These are phyloP conservation scores for Mycena epipterygia DNA, from an alignment of 768 basidiomycete species.

Conservation along the genomic window DNA sequence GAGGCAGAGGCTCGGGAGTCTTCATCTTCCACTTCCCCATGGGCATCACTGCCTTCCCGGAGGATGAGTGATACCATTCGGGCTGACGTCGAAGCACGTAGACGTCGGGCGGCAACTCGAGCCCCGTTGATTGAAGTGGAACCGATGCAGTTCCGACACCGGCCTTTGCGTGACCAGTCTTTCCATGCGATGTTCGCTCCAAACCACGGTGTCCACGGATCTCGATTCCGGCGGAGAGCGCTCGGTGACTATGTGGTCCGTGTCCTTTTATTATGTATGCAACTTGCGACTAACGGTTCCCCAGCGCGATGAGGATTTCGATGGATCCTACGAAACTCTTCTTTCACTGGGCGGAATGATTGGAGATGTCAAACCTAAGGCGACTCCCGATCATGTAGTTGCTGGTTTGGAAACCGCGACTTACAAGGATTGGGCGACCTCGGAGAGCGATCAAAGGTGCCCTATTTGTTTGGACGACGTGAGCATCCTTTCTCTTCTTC, in stretches of 20 bases:
- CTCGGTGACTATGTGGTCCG: slow-evolving; percentile 64
- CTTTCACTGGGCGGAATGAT: slow-evolving; percentile 69
- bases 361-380: slow-evolving; percentile 77
- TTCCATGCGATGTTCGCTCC: slow-evolving; percentile 32
- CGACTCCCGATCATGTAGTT: slow-evolving; percentile 74
- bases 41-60: slow-evolving; percentile 35
- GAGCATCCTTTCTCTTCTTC: slow-evolving; percentile 45
- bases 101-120: slow-evolving; percentile 8
- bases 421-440: slow-evolving; percentile 78
- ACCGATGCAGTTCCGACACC: slow-evolving; percentile 19
- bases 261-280: neutral
- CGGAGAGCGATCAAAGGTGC: slow-evolving; percentile 79
- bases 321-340: slow-evolving; percentile 80
- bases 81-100: slow-evolving; percentile 9
- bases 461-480: slow-evolving; percentile 91
- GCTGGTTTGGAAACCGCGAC: slow-evolving; percentile 68
- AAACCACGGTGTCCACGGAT: slow-evolving; percentile 1
- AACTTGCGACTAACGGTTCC: slow-evolving; percentile 22
- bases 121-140: slow-evolving; percentile 3
- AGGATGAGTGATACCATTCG: slow-evolving; percentile 4
- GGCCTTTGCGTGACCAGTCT: slow-evolving; percentile 7
- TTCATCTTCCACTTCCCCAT: slow-evolving; percentile 27
- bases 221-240: slow-evolving; percentile 37
- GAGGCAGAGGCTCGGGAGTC: slow-evolving; percentile 25
- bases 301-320: slow-evolving; percentile 85